Percentiles rank a stretch among this genome's conserved stretches.
Evolutionary conservation across 225 moss, liverwort and hornwort species (phyloP).

Genomic region (Thuidium tamariscinum): DNA sequence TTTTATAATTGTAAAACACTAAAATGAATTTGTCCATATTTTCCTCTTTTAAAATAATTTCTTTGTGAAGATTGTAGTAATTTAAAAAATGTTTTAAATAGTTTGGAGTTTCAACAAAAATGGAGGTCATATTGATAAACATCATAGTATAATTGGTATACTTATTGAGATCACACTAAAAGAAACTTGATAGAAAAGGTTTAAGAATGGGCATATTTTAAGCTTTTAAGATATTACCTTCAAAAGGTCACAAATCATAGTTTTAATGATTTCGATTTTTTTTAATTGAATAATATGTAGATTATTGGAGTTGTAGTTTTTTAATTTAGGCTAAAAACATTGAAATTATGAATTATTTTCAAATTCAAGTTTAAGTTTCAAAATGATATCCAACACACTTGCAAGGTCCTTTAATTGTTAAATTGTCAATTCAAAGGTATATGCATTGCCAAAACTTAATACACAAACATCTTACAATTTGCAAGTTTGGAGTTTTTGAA

Average conservation of each 20-base stretch:
- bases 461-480: too few species aligned
- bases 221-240: background rate
- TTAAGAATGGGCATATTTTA: background rate
- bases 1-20: background rate
- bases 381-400: rapidly evolving
- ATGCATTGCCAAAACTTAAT: too few species aligned
- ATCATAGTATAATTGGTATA: background rate
- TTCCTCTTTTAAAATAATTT: background rate
- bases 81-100: background rate
- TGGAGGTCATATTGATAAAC: background rate
- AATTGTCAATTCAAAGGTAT: background rate
- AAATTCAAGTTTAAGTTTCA: background rate
- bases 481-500: too few species aligned
- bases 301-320: background rate
- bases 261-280: background rate
- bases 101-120: background rate
- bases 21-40: too few species aligned
- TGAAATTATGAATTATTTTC: background rate
- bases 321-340: background rate
- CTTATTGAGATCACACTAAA: background rate
- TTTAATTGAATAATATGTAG: background rate
- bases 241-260: background rate
- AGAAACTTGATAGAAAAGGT: background rate
- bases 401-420: too few species aligned
- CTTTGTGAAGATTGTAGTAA: background rate